Conservation (phyloP, 768 basidiomycete genomes). For the Mycena galericulata region DNA sequence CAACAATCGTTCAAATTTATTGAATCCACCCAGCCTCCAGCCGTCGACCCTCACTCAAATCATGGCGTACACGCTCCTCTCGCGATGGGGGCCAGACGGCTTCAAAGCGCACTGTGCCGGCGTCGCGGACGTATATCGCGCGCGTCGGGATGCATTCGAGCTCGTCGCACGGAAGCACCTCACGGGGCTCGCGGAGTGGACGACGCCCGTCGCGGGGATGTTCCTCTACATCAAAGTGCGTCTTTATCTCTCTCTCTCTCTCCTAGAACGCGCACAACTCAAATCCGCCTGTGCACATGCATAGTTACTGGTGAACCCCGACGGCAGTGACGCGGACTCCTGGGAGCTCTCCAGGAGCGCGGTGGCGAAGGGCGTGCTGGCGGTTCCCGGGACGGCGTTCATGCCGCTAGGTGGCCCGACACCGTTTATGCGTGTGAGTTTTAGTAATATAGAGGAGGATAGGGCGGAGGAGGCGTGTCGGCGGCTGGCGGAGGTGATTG, state of each 20-base stretch:
- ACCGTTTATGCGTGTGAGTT: slow-evolving; percentile 33
- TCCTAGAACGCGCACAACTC: slow-evolving; percentile 8
- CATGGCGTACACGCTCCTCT: slow-evolving; percentile 59
- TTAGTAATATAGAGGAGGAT: slow-evolving; percentile 28
- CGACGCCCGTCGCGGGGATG: slow-evolving; percentile 72
- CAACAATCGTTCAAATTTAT: too few relatives aligned
- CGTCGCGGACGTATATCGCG: slow-evolving; percentile 69
- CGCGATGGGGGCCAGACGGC: slow-evolving; percentile 72
- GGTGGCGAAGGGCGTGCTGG: slow-evolving; percentile 30
- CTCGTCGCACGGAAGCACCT: slow-evolving; percentile 69
- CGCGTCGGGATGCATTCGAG: slow-evolving; percentile 72
- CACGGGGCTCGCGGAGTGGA: slow-evolving; percentile 69
- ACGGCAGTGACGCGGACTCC: neutral
- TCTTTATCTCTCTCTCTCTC: neutral
- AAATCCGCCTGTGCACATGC: neutral
- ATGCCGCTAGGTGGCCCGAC: slow-evolving; percentile 29
- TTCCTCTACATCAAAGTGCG: slow-evolving; percentile 69
- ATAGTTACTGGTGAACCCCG: slow-evolving; percentile 16
- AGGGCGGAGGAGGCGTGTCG: slow-evolving; percentile 32
- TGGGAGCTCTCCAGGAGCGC: neutral
- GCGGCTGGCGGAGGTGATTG: slow-evolving; percentile 25
- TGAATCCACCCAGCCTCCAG: slow-evolving; percentile 71
- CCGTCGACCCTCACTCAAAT: slow-evolving; percentile 59
- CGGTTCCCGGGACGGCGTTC: slow-evolving; percentile 32
- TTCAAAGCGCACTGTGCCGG: slow-evolving; percentile 66